Conservation (phyloP, 306 rosid species). For the Abrus precatorius region DNA sequence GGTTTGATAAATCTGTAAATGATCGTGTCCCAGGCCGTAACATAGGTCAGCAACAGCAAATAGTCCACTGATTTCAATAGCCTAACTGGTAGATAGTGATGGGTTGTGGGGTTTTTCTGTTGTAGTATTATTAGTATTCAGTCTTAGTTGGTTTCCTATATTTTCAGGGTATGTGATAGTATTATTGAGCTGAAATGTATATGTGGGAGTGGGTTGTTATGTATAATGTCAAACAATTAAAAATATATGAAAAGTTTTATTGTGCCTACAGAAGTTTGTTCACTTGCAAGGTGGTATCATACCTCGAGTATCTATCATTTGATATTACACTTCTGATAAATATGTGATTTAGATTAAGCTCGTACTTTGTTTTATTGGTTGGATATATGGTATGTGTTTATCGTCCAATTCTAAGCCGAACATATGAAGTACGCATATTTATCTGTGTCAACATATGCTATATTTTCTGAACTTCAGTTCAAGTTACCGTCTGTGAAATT, state of each 20-base stretch:
- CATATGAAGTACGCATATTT: too few species aligned
- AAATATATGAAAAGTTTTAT: slow-evolving; percentile 46
- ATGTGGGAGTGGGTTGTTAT: slow-evolving; percentile 50
- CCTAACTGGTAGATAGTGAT: slow-evolving; percentile 36
- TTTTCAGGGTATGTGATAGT: slow-evolving; percentile 36
- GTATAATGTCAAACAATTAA: slow-evolving; percentile 43
- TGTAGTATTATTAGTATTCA: slow-evolving; percentile 41
- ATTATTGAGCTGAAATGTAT: slow-evolving; percentile 43
- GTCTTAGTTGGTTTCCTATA: slow-evolving; percentile 46
- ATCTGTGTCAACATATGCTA: too few species aligned
- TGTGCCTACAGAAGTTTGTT: slow-evolving; percentile 7
- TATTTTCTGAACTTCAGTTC: too few species aligned
- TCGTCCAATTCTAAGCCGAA: too few species aligned
- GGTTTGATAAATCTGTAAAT: slow-evolving; percentile 56
- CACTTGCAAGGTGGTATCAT: not conserved
- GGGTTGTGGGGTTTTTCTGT: slow-evolving; percentile 43
- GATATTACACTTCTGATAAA: too few species aligned
- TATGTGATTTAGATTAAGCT: not conserved
- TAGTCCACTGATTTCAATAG: slow-evolving; percentile 46
- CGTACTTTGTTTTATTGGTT: not conserved
- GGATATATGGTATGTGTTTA: too few species aligned
- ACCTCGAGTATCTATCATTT: too few species aligned
- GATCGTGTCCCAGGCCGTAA: slow-evolving; percentile 47
- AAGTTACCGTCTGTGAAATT: too few species aligned
- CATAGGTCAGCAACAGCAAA: slow-evolving; percentile 43